Conservation (phyloP, 331 rosid species). For the Acacia pycnantha region DNA sequence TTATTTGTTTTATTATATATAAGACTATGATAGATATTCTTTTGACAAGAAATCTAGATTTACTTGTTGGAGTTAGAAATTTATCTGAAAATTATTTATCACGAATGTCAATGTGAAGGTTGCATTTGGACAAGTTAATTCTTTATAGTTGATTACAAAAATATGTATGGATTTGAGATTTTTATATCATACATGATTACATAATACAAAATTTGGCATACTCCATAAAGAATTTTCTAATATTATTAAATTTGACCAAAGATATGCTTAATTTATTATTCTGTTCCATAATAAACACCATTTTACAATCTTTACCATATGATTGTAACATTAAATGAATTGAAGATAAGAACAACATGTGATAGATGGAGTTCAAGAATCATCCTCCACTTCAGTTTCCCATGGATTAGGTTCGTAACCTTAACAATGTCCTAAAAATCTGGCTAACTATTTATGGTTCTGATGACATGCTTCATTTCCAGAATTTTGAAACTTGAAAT, state of each 20-base stretch:
- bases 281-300: neutral
- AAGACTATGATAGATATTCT: conserved; percentile 9
- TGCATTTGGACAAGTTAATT: conserved; percentile 12
- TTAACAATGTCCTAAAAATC: neutral
- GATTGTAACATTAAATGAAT: neutral
- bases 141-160: neutral
- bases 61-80: neutral
- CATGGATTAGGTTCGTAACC: neutral
- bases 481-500: neutral
- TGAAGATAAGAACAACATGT: neutral
- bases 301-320: neutral
- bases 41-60: conserved; percentile 9
- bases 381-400: neutral
- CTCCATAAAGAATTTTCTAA: neutral
- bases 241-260: neutral
- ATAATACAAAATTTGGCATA: conserved; percentile 5
- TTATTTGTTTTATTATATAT: conserved; percentile 2
- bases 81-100: neutral
- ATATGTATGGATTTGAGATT: neutral
- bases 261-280: neutral
- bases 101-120: neutral
- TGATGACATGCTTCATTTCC: neutral
- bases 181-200: neutral
- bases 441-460: too few relatives aligned
- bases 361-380: neutral